These are phyloP conservation scores for Oryza punctata DNA, from an alignment of 176 grass and related monocot species.

Conservation along the genomic window DNA sequence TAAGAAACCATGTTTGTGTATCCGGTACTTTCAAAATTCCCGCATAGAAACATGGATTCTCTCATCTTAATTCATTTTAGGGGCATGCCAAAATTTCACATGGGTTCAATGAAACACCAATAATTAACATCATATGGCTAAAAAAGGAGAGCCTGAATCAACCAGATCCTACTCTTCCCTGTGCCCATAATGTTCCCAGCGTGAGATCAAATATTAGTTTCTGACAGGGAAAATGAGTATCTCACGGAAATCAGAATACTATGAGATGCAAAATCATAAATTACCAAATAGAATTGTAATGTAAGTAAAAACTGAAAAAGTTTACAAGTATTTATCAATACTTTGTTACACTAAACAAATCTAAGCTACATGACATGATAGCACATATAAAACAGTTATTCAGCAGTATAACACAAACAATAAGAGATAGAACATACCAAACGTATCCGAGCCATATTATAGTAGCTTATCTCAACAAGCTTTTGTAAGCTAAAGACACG, in stretches of 20 bases:
- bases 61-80: conserved; percentile 14
- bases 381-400: conserved; percentile 6
- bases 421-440: conserved; percentile 60
- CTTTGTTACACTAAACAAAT: neutral
- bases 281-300: neutral
- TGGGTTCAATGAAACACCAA: neutral
- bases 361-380: neutral
- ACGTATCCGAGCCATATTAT: conserved; percentile 98
- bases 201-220: neutral
- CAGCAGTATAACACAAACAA: conserved; percentile 30
- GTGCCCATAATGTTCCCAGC: neutral
- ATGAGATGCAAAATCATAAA: neutral
- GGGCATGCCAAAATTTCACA: conserved; percentile 6
- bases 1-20: neutral
- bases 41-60: neutral
- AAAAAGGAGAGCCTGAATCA: neutral
- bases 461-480: conserved; percentile 99
- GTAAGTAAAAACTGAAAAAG: neutral
- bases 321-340: conserved; percentile 5
- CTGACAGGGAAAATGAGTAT: neutral
- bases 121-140: neutral
- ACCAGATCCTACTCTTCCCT: neutral
- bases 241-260: conserved; percentile 12
- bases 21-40: neutral
- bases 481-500: conserved; percentile 98